These are phyloP conservation scores for Leishmania braziliensis DNA, from an alignment of 208 protist species.

Conservation along the genomic window DNA sequence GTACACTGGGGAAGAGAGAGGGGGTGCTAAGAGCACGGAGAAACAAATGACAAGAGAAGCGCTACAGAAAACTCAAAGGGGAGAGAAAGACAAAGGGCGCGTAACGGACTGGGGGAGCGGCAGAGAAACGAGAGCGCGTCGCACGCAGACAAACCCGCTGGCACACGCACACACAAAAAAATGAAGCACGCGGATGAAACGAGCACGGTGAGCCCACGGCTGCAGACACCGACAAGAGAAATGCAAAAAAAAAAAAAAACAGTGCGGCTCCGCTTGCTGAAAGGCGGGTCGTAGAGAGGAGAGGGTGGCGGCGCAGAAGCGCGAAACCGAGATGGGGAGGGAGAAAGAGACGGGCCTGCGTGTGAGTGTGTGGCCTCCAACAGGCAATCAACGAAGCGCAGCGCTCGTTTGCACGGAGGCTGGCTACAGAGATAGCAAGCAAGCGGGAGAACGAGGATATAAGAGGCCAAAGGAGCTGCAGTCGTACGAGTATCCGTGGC, in stretches of 20 bases:
- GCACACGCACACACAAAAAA: constrained; percentile 1
- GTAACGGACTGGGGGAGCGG: not conserved
- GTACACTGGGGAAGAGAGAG: too few relatives aligned
- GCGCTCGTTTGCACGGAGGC: not conserved
- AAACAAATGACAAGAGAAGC: constrained; percentile 3
- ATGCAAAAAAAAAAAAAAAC: not conserved
- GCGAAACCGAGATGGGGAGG: not conserved
- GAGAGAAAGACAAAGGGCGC: not conserved
- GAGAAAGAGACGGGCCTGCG: too few relatives aligned
- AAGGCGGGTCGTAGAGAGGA: not conserved
- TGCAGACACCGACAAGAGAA: too few relatives aligned
- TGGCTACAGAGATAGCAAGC: not conserved
- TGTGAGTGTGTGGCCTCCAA: not conserved
- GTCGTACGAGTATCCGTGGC: not conserved
- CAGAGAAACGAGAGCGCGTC: not conserved
- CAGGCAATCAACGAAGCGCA: not conserved
- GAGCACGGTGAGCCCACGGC: not conserved
- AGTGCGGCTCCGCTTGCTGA: not conserved
- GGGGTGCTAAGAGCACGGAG: too few relatives aligned
- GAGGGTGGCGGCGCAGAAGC: not conserved
- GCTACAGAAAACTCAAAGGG: not conserved
- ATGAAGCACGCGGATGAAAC: not conserved
- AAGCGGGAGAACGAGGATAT: not conserved
- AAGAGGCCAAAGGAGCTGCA: too few relatives aligned
- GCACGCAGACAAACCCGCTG: not conserved